phyloP scores from a whole-genome alignment of 805 yeast genomes.

The Yamadazyma philogaea region DNA sequence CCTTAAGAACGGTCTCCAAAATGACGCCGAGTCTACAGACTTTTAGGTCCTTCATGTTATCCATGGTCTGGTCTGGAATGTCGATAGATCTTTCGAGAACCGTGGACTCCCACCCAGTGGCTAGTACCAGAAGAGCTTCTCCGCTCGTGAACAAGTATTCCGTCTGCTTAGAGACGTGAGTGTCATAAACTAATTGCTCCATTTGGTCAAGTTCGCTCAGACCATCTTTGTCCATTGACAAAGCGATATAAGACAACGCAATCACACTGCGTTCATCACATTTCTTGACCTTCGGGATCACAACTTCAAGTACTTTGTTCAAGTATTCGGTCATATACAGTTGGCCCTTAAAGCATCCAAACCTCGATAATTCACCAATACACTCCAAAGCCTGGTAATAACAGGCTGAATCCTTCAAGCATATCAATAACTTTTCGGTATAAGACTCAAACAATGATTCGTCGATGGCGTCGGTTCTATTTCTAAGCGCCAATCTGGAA shows the following conservation, averaged over 20 bases:
- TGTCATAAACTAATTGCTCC: conserved; percentile 49
- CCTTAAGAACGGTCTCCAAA: conserved; percentile 47
- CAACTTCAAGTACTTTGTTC: conserved; percentile 17
- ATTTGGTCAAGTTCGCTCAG: conserved; percentile 26
- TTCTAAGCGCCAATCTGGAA: conserved; percentile 43
- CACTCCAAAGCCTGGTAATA: conserved; percentile 33
- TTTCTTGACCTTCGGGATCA: conserved; percentile 46
- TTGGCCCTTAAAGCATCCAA: conserved; percentile 45
- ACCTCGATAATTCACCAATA: conserved; percentile 43
- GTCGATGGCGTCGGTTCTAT: conserved; percentile 20
- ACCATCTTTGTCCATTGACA: conserved; percentile 20
- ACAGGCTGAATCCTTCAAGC: conserved; percentile 18
- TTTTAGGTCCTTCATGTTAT: conserved; percentile 17
- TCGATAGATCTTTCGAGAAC: conserved; percentile 53
- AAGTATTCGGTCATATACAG: conserved; percentile 9
- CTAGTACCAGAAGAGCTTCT: conserved; percentile 71
- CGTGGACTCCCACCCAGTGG: conserved; percentile 73
- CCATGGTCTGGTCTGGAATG: conserved; percentile 36
- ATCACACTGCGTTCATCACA: conserved; percentile 58
- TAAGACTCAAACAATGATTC: conserved; percentile 10
- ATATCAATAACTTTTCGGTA: conserved; percentile 14
- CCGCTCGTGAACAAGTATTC: conserved; percentile 78
- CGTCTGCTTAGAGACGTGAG: conserved; percentile 65
- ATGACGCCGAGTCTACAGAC: conserved; percentile 27
- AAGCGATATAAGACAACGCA: conserved; percentile 53